Percentiles rank a stretch among this genome's conserved stretches.
These are phyloP conservation scores for Tulasnella calospora DNA, from an alignment of 768 basidiomycete genomes.

Conservation along the genomic window DNA sequence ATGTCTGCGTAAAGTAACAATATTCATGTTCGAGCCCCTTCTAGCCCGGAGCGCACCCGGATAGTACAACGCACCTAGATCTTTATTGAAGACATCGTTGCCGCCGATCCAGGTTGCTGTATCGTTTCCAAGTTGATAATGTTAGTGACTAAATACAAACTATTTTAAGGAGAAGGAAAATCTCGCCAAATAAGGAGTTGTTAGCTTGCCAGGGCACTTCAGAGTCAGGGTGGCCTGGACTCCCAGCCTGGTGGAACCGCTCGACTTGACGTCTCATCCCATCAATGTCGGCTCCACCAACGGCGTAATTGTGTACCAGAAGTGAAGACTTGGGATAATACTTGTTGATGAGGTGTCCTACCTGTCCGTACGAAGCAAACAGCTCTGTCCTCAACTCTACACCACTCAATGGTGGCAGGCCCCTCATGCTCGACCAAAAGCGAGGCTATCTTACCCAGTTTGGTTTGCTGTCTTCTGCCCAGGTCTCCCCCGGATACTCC, in stretches of 20 bases:
- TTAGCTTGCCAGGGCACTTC: constrained; percentile 44
- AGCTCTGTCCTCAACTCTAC: constrained; percentile 28
- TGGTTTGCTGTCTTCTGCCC: constrained; percentile 45
- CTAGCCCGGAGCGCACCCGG: background rate
- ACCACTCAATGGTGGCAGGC: background rate
- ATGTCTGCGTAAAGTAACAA: background rate
- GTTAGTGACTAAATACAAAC: background rate
- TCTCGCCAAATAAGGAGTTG: constrained; percentile 45
- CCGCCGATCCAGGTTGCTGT: constrained; percentile 63
- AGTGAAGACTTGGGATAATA: constrained; percentile 38
- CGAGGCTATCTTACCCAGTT: constrained; percentile 49
- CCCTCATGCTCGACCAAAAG: background rate
- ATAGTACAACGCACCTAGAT: background rate
- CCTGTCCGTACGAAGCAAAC: constrained; percentile 23
- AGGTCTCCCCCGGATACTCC: constrained; percentile 49
- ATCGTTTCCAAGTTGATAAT: background rate
- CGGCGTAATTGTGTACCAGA: constrained; percentile 56
- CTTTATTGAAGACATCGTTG: constrained; percentile 44
- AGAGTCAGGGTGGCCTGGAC: constrained; percentile 35
- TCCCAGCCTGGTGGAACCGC: constrained; percentile 38
- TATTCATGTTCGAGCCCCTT: background rate
- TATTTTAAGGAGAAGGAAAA: background rate
- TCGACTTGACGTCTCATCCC: constrained; percentile 44
- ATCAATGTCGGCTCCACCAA: constrained; percentile 47
- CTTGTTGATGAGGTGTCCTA: constrained; percentile 33